A percentile compares a stretch with the other conserved stretches of the same genome.
Evolutionary conservation across 1,284 basidiomycete species (phyloP).

Genomic region (Fomes fomentarius): DNA sequence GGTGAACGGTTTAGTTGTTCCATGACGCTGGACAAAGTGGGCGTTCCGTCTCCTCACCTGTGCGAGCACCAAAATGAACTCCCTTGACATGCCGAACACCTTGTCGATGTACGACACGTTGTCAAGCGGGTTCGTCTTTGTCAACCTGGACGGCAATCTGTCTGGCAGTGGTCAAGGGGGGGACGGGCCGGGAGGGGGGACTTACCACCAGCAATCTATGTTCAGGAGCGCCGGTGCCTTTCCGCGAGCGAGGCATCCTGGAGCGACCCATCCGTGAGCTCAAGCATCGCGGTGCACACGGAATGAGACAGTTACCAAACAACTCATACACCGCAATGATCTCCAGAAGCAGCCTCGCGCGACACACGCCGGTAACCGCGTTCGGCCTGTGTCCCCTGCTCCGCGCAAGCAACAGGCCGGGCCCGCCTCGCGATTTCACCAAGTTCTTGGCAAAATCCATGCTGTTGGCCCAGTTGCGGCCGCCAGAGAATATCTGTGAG

Average conservation of each 20-base stretch:
- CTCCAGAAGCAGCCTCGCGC: conserved; percentile 45
- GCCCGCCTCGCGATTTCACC: conserved; percentile 43
- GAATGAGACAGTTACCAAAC: conserved; percentile 36
- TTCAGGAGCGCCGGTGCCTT: conserved; percentile 43
- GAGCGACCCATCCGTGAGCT: neutral
- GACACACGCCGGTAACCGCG: conserved; percentile 40
- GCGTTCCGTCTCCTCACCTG: conserved; percentile 27
- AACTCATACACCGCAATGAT: conserved; percentile 51
- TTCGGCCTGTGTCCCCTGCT: conserved; percentile 34
- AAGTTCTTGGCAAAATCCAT: conserved; percentile 45
- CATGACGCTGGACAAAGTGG: neutral
- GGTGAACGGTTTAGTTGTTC: neutral
- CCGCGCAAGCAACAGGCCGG: conserved; percentile 40
- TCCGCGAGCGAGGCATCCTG: conserved; percentile 44
- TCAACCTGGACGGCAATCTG: conserved; percentile 14
- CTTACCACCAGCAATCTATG: conserved; percentile 46
- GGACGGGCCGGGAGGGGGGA: conserved; percentile 2
- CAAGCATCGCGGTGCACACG: neutral
- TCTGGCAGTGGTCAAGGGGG: conserved; percentile 13
- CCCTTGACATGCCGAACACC: conserved; percentile 47
- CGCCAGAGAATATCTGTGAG: conserved; percentile 50
- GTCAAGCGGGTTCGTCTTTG: conserved; percentile 37
- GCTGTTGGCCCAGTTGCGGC: conserved; percentile 45
- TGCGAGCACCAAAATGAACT: conserved; percentile 36
- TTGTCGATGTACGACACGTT: conserved; percentile 44